Base-by-base conservation (phyloP, 2,329 filamentous ascomycete genomes). In the Calycina marina region DNA sequence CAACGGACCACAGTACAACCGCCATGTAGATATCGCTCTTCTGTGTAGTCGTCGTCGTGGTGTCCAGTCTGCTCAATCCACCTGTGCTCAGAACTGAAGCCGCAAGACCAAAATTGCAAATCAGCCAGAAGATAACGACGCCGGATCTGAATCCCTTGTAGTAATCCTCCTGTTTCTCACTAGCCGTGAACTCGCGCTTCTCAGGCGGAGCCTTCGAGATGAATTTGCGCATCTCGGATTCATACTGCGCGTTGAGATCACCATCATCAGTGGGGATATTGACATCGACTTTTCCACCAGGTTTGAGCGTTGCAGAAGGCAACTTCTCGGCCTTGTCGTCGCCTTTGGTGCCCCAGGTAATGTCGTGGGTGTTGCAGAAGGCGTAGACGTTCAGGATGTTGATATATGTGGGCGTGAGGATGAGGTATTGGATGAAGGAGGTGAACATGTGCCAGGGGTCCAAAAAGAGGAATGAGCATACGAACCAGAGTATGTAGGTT, bases 371-470 rank as follows among this genome's bases (percentile, higher is more conserved):
- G 59, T 94, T 94, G 61, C 86, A 96, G 60, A 98, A 98, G 39
- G 88, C 88, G 58, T 96, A 98, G 36, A 98, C 90, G 63, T 96
- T 98, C 49, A 98, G 75, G 37, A 96, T 86, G 58, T 96, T 98
- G 62, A 92, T 92, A 60, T 93, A 98, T 1, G 86, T 93, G 0
- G 90, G 90, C 1, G 86, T 93, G 36, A 98, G 69, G 25, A 96
- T 72, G 47, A 96, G 75, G 56, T 98, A 98, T 69, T 96, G 90
- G 30, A 85, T 56, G 57, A 96, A 84, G 36, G 79, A 77, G n/a
- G 90, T 96, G 56, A 93, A 69, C 85, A 98, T 96, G 61, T 98
- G 90, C 88, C 90, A 98, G 4, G 90, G 90, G 55, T 98, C 90
- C 56, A 96, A 75, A 75, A 96, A 96, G 45, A 98, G 65, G 43